Evolutionary conservation across 169 alveolate species (phyloP).

Genomic region (Cryptosporidium andersoni): DNA sequence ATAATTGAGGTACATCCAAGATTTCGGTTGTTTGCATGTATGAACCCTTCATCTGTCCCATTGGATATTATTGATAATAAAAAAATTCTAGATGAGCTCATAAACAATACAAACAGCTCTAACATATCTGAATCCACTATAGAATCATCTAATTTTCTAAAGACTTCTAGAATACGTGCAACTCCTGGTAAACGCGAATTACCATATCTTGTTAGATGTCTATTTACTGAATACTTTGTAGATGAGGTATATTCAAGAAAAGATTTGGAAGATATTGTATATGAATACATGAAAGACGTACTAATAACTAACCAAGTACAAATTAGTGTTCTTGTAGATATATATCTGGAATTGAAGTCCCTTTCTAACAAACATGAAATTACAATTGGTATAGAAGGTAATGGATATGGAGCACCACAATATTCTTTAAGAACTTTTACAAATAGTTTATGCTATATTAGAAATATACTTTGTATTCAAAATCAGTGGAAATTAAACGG

Average conservation of each 20-base stretch:
- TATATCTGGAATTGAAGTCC: slow-evolving; percentile 24
- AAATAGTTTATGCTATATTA: slow-evolving; percentile 25
- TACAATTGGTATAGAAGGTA: slow-evolving; percentile 59
- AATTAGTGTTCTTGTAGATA: slow-evolving; percentile 10
- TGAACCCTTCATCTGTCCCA: slow-evolving; percentile 96
- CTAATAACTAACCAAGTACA: slow-evolving; percentile 43
- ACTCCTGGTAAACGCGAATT: slow-evolving; percentile 95
- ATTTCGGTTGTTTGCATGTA: slow-evolving; percentile 97
- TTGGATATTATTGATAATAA: slow-evolving; percentile 71
- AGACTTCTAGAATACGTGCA: slow-evolving; percentile 87
- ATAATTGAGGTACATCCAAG: slow-evolving; percentile 88
- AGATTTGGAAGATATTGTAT: slow-evolving; percentile 67
- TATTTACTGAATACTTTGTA: slow-evolving; percentile 94
- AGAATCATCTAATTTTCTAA: slow-evolving; percentile 74
- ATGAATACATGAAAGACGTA: slow-evolving; percentile 59
- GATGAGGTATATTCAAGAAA: slow-evolving; percentile 85
- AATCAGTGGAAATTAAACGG: slow-evolving; percentile 26
- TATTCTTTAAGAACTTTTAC: slow-evolving; percentile 71
- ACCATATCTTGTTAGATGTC: slow-evolving; percentile 90
- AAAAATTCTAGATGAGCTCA: slow-evolving; percentile 73
- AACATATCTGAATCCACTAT: slow-evolving; percentile 37
- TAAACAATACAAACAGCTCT: slow-evolving; percentile 30
- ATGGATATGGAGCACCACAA: slow-evolving; percentile 67
- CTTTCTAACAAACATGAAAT: slow-evolving; percentile 20
- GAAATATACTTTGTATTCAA: slow-evolving; percentile 8